Evolutionary conservation across 108 stramenopile species (phyloP).

Genomic region (Epipyxis sp.): DNA sequence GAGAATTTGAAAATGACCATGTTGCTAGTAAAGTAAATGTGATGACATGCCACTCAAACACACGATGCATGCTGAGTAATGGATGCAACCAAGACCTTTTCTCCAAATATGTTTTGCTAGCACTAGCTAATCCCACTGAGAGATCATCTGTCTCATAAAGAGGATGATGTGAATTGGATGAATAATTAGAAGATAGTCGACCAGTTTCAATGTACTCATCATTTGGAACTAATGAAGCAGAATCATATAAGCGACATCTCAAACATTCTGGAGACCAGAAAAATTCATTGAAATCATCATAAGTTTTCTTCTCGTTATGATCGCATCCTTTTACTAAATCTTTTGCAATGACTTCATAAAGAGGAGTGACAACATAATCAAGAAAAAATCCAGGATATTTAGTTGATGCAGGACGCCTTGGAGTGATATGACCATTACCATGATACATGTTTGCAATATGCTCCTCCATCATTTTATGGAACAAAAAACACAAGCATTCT

Average conservation of each 20-base stretch:
- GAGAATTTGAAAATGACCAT: constrained; percentile 72
- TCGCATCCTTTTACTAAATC: constrained; percentile 46
- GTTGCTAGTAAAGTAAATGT: constrained; percentile 85
- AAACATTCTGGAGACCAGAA: constrained; percentile 94
- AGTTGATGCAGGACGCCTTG: not conserved
- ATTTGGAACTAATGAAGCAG: no score
- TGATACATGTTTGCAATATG: constrained; percentile 56
- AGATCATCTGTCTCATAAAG: constrained; percentile 52
- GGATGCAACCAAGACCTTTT: constrained; percentile 89
- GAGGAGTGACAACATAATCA: constrained; percentile 84
- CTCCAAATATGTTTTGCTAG: constrained; percentile 93
- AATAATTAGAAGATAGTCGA: not conserved
- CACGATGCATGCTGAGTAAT: constrained; percentile 74
- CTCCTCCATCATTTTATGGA: constrained; percentile 91
- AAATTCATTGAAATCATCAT: constrained; percentile 98
- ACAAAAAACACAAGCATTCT: constrained; percentile 93
- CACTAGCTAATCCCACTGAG: constrained; percentile 63
- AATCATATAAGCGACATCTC: constrained; percentile 54
- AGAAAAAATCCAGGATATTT: constrained; percentile 85
- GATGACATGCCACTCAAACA: constrained; percentile 90
- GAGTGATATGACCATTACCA: constrained; percentile 73
- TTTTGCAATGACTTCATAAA: constrained; percentile 73
- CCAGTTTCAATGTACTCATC: not conserved
- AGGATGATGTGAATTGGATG: not conserved
- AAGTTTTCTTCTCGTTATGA: constrained; percentile 81